These are phyloP conservation scores for Phaeosphaeriaceae sp. DNA, from an alignment of 2,329 filamentous ascomycete genomes.

Conservation along the genomic window DNA sequence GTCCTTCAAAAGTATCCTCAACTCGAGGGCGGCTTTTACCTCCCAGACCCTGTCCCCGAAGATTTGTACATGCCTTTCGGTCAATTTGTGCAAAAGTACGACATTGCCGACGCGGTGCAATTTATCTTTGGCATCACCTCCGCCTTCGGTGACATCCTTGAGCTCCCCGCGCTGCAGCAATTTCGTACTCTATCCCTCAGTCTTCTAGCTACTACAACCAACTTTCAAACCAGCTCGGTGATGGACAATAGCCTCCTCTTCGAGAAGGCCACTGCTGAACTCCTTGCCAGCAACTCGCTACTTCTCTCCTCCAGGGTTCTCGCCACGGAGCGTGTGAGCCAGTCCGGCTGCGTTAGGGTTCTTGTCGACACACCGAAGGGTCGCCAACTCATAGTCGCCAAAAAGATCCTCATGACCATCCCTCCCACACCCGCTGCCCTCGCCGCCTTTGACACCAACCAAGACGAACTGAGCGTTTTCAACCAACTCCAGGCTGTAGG, in stretches of 20 bases:
- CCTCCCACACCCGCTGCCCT: constrained; percentile 49
- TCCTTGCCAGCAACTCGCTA: constrained; percentile 9
- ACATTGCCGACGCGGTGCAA: constrained; percentile 52
- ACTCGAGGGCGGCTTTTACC: constrained; percentile 50
- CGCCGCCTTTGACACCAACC: constrained; percentile 44
- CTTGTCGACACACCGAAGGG: constrained; percentile 21
- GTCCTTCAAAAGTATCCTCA: constrained; percentile 27
- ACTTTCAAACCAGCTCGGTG: constrained; percentile 14
- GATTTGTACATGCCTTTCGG: constrained; percentile 59
- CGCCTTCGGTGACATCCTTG: constrained; percentile 48
- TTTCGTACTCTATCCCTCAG: constrained; percentile 6
- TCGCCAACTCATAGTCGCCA: constrained; percentile 42
- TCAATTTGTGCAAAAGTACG: constrained; percentile 58
- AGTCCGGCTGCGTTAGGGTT: constrained; percentile 9
- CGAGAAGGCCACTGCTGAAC: constrained; percentile 12
- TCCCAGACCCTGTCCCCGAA: constrained; percentile 53
- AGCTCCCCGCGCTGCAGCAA: constrained; percentile 48
- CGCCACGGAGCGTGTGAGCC: constrained; percentile 35
- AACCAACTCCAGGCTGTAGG: constrained; percentile 44
- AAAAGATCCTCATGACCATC: constrained; percentile 52
- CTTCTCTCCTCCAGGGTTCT: constrained; percentile 21
- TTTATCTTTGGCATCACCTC: constrained; percentile 30
- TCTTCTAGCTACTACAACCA: constrained; percentile 3
- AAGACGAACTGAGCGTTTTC: constrained; percentile 46
- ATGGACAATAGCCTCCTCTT: constrained; percentile 35